Percentiles rank a stretch among this genome's conserved stretches.
These are phyloP conservation scores for Pluteus cervinus DNA, from an alignment of 768 basidiomycete genomes.

Conservation along the genomic window DNA sequence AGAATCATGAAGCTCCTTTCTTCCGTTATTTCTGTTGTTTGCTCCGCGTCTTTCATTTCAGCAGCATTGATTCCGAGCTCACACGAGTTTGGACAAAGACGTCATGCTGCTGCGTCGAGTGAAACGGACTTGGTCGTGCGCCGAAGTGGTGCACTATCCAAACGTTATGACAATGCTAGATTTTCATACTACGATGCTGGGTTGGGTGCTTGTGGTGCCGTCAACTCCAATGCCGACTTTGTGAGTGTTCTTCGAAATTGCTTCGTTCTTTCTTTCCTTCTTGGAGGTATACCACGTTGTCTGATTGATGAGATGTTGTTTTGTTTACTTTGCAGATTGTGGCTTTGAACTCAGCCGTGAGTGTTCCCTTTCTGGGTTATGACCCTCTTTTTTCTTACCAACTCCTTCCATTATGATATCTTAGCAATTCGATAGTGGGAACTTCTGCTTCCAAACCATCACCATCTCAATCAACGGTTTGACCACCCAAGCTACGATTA, in stretches of 20 bases:
- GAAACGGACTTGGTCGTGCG: no score
- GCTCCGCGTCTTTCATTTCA: no score
- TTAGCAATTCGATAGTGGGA: constrained; percentile 50
- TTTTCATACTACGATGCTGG: constrained; percentile 21
- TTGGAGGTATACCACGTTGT: no score
- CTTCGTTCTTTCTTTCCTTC: constrained; percentile 8
- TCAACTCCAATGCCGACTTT: constrained; percentile 28
- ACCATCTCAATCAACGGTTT: constrained; percentile 47
- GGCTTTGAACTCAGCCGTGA: constrained; percentile 39
- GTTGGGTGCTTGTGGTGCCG: constrained; percentile 39
- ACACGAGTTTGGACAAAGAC: no score
- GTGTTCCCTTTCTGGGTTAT: constrained; percentile 11
- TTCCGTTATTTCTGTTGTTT: no score
- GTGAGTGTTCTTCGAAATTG: constrained; percentile 22
- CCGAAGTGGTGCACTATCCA: constrained; percentile 11
- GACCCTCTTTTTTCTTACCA: not conserved
- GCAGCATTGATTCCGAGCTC: no score
- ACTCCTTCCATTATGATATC: no score
- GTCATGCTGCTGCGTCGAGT: no score
- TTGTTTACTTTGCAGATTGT: constrained; percentile 36
- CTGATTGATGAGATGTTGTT: no score
- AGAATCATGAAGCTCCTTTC: no score
- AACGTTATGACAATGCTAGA: constrained; percentile 16
- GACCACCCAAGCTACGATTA: constrained; percentile 32
- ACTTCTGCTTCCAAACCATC: constrained; percentile 46